A percentile compares a stretch with the other conserved stretches of the same genome.
These are phyloP conservation scores for Rhizopogon rudus DNA, from an alignment of 768 basidiomycete genomes.

Conservation along the genomic window DNA sequence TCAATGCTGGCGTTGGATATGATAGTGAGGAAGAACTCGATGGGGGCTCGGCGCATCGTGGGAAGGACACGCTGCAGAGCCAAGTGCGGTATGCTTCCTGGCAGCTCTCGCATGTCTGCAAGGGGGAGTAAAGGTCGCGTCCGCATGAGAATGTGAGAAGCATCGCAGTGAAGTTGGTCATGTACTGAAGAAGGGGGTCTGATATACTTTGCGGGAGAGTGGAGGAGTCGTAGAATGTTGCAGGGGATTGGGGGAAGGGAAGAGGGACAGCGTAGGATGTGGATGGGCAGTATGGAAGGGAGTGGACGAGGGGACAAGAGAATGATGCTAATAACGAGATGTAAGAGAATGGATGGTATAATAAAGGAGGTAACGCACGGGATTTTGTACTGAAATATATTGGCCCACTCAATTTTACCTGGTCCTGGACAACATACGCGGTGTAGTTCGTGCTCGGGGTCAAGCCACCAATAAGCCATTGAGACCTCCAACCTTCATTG, in stretches of 20 bases:
- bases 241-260: conserved; percentile 39
- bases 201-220: conserved; percentile 49
- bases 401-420: conserved; percentile 57
- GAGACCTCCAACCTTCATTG: conserved; percentile 55
- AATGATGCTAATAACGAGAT: conserved; percentile 47
- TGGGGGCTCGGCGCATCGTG: conserved; percentile 62
- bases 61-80: conserved; percentile 71
- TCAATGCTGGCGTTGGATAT: conserved; percentile 44
- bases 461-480: conserved; percentile 63
- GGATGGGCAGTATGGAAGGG: conserved; percentile 70
- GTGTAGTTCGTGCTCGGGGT: conserved; percentile 73
- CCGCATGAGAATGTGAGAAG: conserved; percentile 76
- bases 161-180: conserved; percentile 71
- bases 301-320: conserved; percentile 63
- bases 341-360: not conserved
- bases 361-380: not conserved
- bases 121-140: conserved; percentile 72
- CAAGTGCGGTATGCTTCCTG: conserved; percentile 67
- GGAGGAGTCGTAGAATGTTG: conserved; percentile 41
- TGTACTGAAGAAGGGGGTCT: conserved; percentile 45
- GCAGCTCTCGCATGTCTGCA: conserved; percentile 75
- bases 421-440: conserved; percentile 55
- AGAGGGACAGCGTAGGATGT: conserved; percentile 69
- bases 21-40: conserved; percentile 28
- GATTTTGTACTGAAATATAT: conserved; percentile 76